Evolutionary conservation across 768 basidiomycete species (phyloP).

Genomic region (Pulveroboletus sp.): DNA sequence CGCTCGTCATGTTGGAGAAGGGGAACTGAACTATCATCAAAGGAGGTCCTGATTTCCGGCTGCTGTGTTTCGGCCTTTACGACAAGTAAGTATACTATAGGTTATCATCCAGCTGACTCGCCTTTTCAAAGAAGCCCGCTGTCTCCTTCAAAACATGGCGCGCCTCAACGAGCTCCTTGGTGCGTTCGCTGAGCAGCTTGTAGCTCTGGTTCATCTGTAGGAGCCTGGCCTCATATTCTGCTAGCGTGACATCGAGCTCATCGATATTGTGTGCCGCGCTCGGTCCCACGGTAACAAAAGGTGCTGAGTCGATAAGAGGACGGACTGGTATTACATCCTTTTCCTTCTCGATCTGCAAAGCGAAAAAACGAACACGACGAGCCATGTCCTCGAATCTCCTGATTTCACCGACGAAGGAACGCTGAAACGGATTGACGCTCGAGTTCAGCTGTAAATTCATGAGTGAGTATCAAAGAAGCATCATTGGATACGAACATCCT

Average conservation of each 20-base stretch:
- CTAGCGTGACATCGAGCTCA: slow-evolving; percentile 82
- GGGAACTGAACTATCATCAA: slow-evolving; percentile 89
- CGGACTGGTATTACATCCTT: slow-evolving; percentile 78
- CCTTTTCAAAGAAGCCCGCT: slow-evolving; percentile 91
- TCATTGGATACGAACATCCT: slow-evolving; percentile 65
- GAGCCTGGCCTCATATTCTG: slow-evolving; percentile 82
- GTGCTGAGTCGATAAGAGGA: slow-evolving; percentile 80
- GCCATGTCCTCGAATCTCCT: slow-evolving; percentile 95
- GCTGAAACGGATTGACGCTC: slow-evolving; percentile 94
- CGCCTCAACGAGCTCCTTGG: slow-evolving; percentile 86
- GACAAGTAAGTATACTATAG: slow-evolving; percentile 6
- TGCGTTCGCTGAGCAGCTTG: slow-evolving; percentile 79
- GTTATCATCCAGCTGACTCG: slow-evolving; percentile 27
- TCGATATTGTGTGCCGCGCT: slow-evolving; percentile 91
- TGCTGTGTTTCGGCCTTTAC: slow-evolving; percentile 73
- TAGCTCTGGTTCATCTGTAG: slow-evolving; percentile 91
- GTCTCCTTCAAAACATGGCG: slow-evolving; percentile 93
- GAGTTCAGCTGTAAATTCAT: slow-evolving; percentile 71
- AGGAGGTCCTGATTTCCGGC: slow-evolving; percentile 77
- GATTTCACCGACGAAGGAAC: slow-evolving; percentile 95
- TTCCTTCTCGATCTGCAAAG: slow-evolving; percentile 80
- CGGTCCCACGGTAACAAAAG: slow-evolving; percentile 85
- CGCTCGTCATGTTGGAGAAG: slow-evolving; percentile 89
- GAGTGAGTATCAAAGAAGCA: neutral
- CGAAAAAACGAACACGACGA: slow-evolving; percentile 88